Base-by-base conservation (phyloP, 2,329 filamentous ascomycete genomes). In the Pseudocercospora eumusae region DNA sequence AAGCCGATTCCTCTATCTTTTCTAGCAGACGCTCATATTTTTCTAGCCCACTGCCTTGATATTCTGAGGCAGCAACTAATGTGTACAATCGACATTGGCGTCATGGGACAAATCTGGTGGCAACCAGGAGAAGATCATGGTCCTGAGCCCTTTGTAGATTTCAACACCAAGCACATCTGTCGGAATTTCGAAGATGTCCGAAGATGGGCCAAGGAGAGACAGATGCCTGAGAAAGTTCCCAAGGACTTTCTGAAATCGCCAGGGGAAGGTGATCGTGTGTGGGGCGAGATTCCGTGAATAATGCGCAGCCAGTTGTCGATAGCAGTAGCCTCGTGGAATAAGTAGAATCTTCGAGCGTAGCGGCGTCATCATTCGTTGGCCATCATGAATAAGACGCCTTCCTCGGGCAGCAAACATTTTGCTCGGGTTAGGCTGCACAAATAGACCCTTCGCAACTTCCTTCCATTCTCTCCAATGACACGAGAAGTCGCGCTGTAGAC, bases 21-120 rank as follows among this genome's bases (percentile, higher is more conserved):
- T 9, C 10, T 15, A 18, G 5, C 36, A 5, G 11, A 28, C 4
- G 6, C 15, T 40, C 4, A 40, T 11, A 13, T 40, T 33, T 3
- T 13, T 40, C 15, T 40, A 83, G 80, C 81, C 4, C 85, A 88
- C 63, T 88, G 86, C 62, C 75, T 88, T 31, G 86, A 88, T 64
- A 84, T 83, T 3, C 62, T 88, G 49, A 82, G 85, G 0, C 85
- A 88, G 69, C 82, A 86, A 15, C 77, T 88, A 13, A 87, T 87
- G 83, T 88, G 86, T 73, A 84, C 81, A 27, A 77, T 83, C 20
- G 86, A 88, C 66, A 81, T 84, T 2, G 85, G 81, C 1, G 80
- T 88, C 0, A 77, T 88, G 0, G 85, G 85, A 11, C 84, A 88
- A 67, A 80, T 88, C 5, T 88, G 85, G 85, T 81, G 80, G 33